Percentiles rank a stretch among this genome's conserved stretches.
Conservation (phyloP, 306 rosid genomes). For the Sicyos edulis region DNA sequence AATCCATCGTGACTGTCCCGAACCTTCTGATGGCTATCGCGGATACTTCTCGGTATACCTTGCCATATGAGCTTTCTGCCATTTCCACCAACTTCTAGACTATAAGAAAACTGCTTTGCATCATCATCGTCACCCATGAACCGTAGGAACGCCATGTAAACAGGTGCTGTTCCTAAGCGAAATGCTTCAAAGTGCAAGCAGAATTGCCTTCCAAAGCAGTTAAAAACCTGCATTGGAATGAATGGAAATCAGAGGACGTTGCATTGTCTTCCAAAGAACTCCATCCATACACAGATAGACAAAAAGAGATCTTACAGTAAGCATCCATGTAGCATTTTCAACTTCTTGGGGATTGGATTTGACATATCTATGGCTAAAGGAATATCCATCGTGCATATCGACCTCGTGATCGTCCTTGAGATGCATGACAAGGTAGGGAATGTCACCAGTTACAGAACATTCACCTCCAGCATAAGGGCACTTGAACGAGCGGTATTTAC, state of each 20-base stretch:
- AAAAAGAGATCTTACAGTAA: slow-evolving; percentile 33
- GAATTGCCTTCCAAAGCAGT: slow-evolving; percentile 48
- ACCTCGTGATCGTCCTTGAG: slow-evolving; percentile 47
- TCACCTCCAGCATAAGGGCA: slow-evolving; percentile 55
- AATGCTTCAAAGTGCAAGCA: slow-evolving; percentile 56
- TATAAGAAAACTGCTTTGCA: slow-evolving; percentile 44
- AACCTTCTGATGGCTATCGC: slow-evolving; percentile 46
- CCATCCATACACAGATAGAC: neutral
- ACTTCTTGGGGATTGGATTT: slow-evolving; percentile 39
- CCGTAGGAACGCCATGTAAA: slow-evolving; percentile 38
- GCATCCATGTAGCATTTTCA: slow-evolving; percentile 35
- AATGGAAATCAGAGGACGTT: neutral
- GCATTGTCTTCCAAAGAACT: too few relatives aligned
- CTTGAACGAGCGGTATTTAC: slow-evolving; percentile 40
- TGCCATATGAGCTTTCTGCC: slow-evolving; percentile 49
- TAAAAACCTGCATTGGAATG: slow-evolving; percentile 36
- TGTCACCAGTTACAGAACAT: slow-evolving; percentile 45
- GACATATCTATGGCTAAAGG: slow-evolving; percentile 53
- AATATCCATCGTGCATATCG: slow-evolving; percentile 49
- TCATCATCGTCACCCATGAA: slow-evolving; percentile 55
- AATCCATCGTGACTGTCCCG: slow-evolving; percentile 51
- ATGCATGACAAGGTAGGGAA: slow-evolving; percentile 43
- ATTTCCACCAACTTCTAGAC: slow-evolving; percentile 46
- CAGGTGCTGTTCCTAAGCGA: slow-evolving; percentile 28
- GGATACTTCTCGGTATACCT: slow-evolving; percentile 50